These are phyloP conservation scores for Trametes polyzona DNA, from an alignment of 1,284 basidiomycete genomes.

Conservation along the genomic window DNA sequence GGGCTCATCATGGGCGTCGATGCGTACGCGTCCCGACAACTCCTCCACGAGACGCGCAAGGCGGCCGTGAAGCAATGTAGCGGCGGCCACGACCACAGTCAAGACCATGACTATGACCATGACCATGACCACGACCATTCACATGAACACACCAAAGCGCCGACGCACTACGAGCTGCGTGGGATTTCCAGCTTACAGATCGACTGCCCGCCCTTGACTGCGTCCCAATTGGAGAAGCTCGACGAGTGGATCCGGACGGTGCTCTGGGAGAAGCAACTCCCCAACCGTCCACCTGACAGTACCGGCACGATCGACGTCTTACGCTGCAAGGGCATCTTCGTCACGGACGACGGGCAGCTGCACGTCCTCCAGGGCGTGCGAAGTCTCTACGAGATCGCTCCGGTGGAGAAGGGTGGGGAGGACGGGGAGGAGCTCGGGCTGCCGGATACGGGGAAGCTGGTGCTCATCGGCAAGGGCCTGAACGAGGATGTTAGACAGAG, in stretches of 20 bases:
- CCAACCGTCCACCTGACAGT: conserved; percentile 32
- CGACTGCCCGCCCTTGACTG: conserved; percentile 59
- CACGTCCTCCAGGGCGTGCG: conserved; percentile 87
- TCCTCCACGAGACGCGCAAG: conserved; percentile 22
- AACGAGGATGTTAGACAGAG: conserved; percentile 54
- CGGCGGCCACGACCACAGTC: conserved; percentile 38
- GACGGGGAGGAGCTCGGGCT: conserved; percentile 45
- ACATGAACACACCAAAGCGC: conserved; percentile 33
- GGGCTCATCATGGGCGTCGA: conserved; percentile 76
- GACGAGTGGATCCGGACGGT: conserved; percentile 81
- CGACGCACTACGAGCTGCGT: conserved; percentile 64
- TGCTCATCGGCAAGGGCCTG: conserved; percentile 86
- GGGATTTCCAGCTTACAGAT: conserved; percentile 78
- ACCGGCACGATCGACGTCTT: conserved; percentile 58
- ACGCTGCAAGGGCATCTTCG: conserved; percentile 83
- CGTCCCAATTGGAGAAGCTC: conserved; percentile 49
- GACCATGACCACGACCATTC: conserved; percentile 39
- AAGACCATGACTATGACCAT: conserved; percentile 41
- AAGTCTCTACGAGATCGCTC: conserved; percentile 80
- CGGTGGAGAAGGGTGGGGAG: conserved; percentile 43
- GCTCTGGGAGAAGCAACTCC: conserved; percentile 73
- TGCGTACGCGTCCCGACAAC: conserved; percentile 60
- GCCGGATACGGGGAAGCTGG: conserved; percentile 74
- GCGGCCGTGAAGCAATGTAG: not conserved
- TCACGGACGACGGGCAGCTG: conserved; percentile 53